phyloP scores from a whole-genome alignment of 257 asterid species.

The Capsicum chinense region DNA sequence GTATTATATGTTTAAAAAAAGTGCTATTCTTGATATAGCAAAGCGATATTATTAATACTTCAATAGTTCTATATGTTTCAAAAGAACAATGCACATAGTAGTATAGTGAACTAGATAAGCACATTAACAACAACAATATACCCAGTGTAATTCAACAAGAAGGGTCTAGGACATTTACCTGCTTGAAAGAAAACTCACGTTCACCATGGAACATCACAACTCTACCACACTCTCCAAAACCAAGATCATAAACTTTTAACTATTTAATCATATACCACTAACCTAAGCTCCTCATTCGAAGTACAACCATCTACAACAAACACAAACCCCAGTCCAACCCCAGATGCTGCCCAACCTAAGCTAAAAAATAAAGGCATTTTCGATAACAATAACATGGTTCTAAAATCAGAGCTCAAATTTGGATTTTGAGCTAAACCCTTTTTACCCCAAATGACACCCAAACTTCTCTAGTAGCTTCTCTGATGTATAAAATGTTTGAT shows the following conservation, averaged over 20 bases:
- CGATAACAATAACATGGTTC: conserved; percentile 45
- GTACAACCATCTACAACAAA: conserved; percentile 74
- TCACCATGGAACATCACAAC: conserved; percentile 79
- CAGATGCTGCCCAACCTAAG: no score
- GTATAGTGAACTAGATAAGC: conserved; percentile 13
- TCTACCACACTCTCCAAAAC: conserved; percentile 63
- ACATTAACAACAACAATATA: conserved; percentile 8
- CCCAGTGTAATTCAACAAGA: no score
- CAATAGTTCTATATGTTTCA: no score
- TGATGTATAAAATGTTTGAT: no score
- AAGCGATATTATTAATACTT: no score
- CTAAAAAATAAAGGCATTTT: conserved; percentile 36
- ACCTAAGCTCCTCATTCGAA: conserved; percentile 61
- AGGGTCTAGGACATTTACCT: no score
- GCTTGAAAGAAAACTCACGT: conserved; percentile 40
- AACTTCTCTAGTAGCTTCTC: no score
- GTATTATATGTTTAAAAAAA: not conserved
- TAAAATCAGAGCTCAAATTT: conserved; percentile 43
- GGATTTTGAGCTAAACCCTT: conserved; percentile 34
- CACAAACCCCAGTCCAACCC: no score
- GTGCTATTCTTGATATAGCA: no score
- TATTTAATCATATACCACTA: conserved; percentile 86
- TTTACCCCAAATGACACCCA: conserved; percentile 37
- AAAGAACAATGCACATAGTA: not conserved
- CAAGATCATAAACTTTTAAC: conserved; percentile 84